phyloP scores from a whole-genome alignment of 345 rosid species.

The Reutealis trisperma region DNA sequence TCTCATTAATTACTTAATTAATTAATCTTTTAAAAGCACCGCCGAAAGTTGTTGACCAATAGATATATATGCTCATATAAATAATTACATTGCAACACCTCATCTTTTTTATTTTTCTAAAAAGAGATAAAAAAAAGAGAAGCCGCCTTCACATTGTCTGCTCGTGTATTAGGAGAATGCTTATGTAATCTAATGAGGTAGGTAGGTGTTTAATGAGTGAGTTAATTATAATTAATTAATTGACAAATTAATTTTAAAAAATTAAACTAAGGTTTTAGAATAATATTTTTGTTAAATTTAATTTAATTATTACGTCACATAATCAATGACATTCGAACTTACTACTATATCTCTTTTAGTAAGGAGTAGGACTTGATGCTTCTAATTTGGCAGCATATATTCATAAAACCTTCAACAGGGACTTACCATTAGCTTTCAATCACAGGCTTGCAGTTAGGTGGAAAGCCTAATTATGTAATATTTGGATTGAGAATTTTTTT shows the following conservation, averaged over 20 bases:
- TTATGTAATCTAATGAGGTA: too few species aligned
- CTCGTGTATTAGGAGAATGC: too few species aligned
- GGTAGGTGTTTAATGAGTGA: not conserved
- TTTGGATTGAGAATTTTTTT: too few species aligned
- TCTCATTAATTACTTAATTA: not conserved
- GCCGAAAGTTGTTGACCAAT: constrained; percentile 34
- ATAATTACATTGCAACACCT: constrained; percentile 8
- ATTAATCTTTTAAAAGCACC: constrained; percentile 15
- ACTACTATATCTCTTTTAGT: not conserved
- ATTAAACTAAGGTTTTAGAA: not conserved
- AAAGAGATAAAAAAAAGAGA: not conserved
- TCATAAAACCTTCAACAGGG: not conserved
- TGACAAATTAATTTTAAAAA: too few species aligned
- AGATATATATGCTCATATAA: not conserved
- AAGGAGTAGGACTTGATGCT: not conserved
- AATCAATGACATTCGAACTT: not conserved
- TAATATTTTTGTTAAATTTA: not conserved
- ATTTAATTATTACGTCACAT: not conserved
- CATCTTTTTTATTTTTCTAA: not conserved
- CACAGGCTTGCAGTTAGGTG: too few species aligned
- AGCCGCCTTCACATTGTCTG: constrained; percentile 1
- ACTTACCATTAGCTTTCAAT: too few species aligned
- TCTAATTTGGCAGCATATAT: not conserved
- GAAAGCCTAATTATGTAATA: too few species aligned
- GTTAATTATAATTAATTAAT: not conserved